Evolutionary conservation across 306 rosid species (phyloP).

Genomic region (Benincasa hispida): DNA sequence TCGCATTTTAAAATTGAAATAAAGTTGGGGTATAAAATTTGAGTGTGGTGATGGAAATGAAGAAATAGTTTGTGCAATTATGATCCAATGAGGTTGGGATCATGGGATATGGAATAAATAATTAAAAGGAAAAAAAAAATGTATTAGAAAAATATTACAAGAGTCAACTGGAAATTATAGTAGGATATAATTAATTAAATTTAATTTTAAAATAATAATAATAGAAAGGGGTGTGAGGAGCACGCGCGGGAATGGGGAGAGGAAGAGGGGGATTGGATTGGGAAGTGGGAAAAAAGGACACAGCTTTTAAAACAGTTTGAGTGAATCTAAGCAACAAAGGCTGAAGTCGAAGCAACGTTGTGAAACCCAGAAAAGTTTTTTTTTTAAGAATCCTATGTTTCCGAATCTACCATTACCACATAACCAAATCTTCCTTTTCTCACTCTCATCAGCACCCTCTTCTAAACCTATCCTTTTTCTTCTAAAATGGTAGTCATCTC

Average conservation of each 20-base stretch:
- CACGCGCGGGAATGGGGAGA: background rate
- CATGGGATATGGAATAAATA: background rate
- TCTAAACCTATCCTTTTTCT: background rate
- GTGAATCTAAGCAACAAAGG: background rate
- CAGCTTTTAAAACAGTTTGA: conserved; percentile 1
- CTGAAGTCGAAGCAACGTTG: background rate
- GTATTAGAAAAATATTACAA: no score
- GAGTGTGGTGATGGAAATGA: background rate
- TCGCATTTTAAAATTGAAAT: background rate
- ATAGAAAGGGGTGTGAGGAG: background rate
- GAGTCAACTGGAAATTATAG: no score
- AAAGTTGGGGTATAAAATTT: background rate
- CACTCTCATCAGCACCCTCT: background rate
- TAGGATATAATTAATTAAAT: no score
- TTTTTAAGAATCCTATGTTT: conserved; percentile 4
- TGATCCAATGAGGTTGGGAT: background rate
- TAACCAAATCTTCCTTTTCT: background rate
- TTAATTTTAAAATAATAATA: no score
- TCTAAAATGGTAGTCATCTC: no score
- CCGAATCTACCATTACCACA: background rate
- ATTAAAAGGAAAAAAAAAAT: background rate
- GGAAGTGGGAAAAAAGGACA: background rate
- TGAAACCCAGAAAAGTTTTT: background rate
- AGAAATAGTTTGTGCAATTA: background rate
- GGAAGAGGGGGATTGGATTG: no score